These are phyloP conservation scores for Tolypocladium pustulatum DNA, from an alignment of 2,329 filamentous ascomycete species.

Conservation along the genomic window DNA sequence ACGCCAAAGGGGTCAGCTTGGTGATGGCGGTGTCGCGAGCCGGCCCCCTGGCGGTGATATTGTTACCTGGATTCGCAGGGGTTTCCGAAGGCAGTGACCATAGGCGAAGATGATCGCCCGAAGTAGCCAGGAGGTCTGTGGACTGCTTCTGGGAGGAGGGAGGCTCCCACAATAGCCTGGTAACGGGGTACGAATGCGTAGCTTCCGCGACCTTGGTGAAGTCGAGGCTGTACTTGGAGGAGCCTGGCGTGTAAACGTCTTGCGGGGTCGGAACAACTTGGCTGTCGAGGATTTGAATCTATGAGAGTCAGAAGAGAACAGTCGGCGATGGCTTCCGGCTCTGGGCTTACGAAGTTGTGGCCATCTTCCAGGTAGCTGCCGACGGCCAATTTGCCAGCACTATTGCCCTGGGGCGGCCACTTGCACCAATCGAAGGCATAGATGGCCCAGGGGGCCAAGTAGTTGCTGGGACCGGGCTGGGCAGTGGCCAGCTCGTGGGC, in stretches of 20 bases:
- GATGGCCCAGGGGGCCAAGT: slow-evolving; percentile 85
- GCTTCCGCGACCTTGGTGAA: slow-evolving; percentile 93
- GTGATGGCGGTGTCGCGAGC: slow-evolving; percentile 47
- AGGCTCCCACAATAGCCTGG: slow-evolving; percentile 89
- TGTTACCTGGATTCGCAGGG: slow-evolving; percentile 47
- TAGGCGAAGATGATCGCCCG: slow-evolving; percentile 82
- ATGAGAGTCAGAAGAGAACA: slow-evolving; percentile 4
- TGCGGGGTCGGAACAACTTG: slow-evolving; percentile 62
- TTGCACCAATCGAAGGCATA: slow-evolving; percentile 99
- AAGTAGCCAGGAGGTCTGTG: slow-evolving; percentile 89
- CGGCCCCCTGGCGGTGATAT: slow-evolving; percentile 45
- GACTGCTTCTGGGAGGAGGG: slow-evolving; percentile 91
- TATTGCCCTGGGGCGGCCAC: slow-evolving; percentile 72
- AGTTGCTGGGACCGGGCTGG: slow-evolving; percentile 73
- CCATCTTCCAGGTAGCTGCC: slow-evolving; percentile 97
- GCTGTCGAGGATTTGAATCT: slow-evolving; percentile 97
- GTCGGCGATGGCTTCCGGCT: slow-evolving; percentile 13
- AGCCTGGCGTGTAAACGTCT: slow-evolving; percentile 58
- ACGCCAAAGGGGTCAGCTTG: slow-evolving; percentile 84
- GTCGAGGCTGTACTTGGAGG: slow-evolving; percentile 67
- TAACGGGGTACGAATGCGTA: slow-evolving; percentile 95
- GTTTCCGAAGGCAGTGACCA: slow-evolving; percentile 80
- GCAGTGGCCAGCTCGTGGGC: slow-evolving; percentile 57
- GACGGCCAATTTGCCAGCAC: slow-evolving; percentile 85
- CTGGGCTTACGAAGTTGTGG: slow-evolving; percentile 72